Percentiles rank a stretch among this genome's conserved stretches.
Conservation (phyloP, 139 green algal genomes). For the Volvox reticuliferus region DNA sequence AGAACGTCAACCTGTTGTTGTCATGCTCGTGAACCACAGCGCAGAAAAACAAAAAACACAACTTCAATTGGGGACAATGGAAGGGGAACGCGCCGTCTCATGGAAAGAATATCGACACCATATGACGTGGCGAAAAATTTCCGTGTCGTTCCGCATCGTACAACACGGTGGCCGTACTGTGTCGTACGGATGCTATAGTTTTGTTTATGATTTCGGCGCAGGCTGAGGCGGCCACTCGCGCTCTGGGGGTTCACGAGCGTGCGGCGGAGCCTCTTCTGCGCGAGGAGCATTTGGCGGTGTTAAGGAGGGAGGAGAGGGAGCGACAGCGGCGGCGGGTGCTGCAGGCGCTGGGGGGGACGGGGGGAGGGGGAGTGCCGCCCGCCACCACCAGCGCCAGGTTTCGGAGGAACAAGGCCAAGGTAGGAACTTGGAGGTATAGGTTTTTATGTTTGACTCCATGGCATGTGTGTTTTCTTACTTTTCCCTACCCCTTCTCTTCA, state of each 20-base stretch:
- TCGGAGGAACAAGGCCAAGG: conserved; percentile 40
- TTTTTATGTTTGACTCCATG: neutral
- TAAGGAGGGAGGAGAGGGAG: neutral
- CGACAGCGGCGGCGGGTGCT: neutral
- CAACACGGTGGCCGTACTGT: no score
- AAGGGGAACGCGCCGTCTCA: no score
- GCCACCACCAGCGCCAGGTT: conserved; percentile 31
- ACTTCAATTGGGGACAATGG: no score
- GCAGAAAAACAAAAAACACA: no score
- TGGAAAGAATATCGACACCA: no score
- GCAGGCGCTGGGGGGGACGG: neutral
- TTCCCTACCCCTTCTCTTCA: neutral
- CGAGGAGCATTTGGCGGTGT: neutral
- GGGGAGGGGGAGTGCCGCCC: neutral
- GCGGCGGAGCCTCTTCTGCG: conserved; percentile 20
- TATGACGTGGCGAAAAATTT: no score
- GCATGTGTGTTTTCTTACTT: neutral
- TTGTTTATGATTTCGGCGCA: neutral
- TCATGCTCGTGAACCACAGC: no score
- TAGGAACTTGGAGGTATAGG: neutral
- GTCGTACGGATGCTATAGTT: no score
- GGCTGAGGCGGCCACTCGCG: conserved; percentile 24
- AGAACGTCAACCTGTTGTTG: no score
- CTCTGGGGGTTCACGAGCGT: neutral
- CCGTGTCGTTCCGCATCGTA: no score